Evolutionary conservation across 257 asterid species (phyloP).

Genomic region (Verbascum thapsus): DNA sequence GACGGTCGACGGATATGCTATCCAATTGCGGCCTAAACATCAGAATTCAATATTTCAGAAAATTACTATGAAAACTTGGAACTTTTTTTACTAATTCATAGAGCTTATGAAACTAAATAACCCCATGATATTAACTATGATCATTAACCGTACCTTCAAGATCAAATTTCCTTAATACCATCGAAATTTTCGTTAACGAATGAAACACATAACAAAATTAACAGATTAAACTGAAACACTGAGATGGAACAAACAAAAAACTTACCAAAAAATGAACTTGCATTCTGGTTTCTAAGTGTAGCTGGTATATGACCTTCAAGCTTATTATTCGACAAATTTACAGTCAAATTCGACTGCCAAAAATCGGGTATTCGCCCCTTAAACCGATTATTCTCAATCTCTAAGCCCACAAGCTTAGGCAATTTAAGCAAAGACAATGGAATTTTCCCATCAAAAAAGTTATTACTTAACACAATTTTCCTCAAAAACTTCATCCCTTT

Average conservation of each 20-base stretch:
- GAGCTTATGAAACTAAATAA: background rate
- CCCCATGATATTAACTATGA: too few relatives aligned
- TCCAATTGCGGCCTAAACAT: too few relatives aligned
- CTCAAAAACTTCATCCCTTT: slow-evolving; percentile 48
- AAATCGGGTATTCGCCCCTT: slow-evolving; percentile 54
- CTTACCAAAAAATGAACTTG: slow-evolving; percentile 52
- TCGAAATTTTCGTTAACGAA: too few relatives aligned
- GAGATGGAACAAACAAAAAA: background rate
- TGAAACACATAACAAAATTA: background rate
- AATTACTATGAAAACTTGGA: background rate
- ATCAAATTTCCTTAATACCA: too few relatives aligned
- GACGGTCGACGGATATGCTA: too few relatives aligned
- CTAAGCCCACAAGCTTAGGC: slow-evolving; percentile 51
- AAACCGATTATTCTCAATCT: slow-evolving; percentile 55
- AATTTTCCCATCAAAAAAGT: slow-evolving; percentile 47
- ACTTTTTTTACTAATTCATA: background rate
- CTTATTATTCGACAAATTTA: slow-evolving; percentile 49
- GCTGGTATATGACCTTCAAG: slow-evolving; percentile 55
- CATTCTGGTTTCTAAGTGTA: slow-evolving; percentile 34
- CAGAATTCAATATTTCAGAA: background rate
- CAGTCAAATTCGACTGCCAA: slow-evolving; percentile 44
- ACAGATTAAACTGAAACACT: too few relatives aligned
- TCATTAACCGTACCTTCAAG: too few relatives aligned
- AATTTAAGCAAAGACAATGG: slow-evolving; percentile 51
- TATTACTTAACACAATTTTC: slow-evolving; percentile 49